Conservation (phyloP, 2,329 filamentous ascomycete genomes). For the Aspergillus sp. region DNA sequence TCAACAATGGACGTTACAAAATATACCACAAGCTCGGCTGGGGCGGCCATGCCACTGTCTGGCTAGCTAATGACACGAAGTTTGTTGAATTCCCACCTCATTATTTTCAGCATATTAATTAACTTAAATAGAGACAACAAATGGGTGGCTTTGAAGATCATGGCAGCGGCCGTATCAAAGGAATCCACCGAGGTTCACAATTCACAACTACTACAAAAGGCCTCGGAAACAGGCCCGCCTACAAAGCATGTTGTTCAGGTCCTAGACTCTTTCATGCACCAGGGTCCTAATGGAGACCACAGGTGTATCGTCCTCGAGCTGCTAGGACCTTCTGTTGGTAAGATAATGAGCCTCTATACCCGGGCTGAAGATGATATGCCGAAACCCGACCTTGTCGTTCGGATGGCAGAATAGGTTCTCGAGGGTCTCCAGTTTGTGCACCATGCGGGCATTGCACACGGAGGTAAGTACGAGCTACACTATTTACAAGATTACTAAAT, state of each 20-base stretch:
- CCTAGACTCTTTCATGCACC: neutral
- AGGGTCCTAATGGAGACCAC: constrained; percentile 2
- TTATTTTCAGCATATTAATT: neutral
- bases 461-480: constrained; percentile 22
- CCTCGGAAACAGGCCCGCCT: neutral
- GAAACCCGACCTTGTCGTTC: constrained; percentile 21
- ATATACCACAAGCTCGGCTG: constrained; percentile 7
- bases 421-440: constrained; percentile 31
- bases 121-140: neutral
- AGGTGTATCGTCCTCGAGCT: constrained; percentile 24
- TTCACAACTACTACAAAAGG: neutral
- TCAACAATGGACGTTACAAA: constrained; percentile 4
- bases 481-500: no score
- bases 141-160: constrained; percentile 6
- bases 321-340: constrained; percentile 25
- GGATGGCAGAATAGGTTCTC: constrained; percentile 30
- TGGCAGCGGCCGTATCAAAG: neutral
- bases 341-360: constrained; percentile 18
- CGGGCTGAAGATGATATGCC: constrained; percentile 18
- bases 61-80: neutral
- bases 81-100: neutral
- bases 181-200: neutral
- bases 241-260: constrained; percentile 2
- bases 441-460: constrained; percentile 28
- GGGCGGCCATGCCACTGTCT: constrained; percentile 1